Evolutionary conservation across 1,139 yeast genomes (phyloP).

Genomic region (Pichia sp.): DNA sequence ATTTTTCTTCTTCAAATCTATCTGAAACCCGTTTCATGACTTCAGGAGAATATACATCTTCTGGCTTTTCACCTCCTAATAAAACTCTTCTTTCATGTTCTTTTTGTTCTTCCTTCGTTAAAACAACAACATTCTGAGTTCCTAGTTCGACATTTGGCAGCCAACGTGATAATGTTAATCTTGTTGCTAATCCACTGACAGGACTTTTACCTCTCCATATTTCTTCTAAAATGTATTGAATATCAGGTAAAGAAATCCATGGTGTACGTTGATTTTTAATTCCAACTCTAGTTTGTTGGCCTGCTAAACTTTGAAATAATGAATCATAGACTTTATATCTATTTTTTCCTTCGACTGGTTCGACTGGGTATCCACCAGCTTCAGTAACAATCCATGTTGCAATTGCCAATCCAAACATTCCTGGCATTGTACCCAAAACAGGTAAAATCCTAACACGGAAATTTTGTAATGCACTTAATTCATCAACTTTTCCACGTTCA

Average conservation of each 20-base stretch:
- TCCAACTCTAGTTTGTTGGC: conserved; percentile 78
- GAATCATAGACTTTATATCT: conserved; percentile 80
- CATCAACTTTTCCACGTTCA: conserved; percentile 77
- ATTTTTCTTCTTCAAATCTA: conserved; percentile 68
- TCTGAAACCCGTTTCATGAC: conserved; percentile 52
- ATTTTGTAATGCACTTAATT: conserved; percentile 78
- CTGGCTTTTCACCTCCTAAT: conserved; percentile 55
- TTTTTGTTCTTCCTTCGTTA: conserved; percentile 85
- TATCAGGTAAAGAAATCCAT: conserved; percentile 56
- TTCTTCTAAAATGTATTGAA: conserved; percentile 84
- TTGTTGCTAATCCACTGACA: conserved; percentile 75
- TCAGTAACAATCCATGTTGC: conserved; percentile 78
- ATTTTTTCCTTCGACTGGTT: conserved; percentile 87
- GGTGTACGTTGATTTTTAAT: conserved; percentile 66
- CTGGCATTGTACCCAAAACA: conserved; percentile 94
- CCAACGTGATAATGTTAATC: conserved; percentile 80
- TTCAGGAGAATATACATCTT: conserved; percentile 58
- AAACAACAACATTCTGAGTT: conserved; percentile 69
- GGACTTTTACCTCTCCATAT: conserved; percentile 89
- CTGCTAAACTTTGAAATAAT: conserved; percentile 74
- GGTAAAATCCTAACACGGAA: conserved; percentile 92
- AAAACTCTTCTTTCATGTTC: conserved; percentile 70
- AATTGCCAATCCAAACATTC: conserved; percentile 85
- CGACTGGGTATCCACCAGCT: conserved; percentile 81
- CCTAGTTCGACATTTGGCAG: conserved; percentile 53